Evolutionary conservation across 116 monocot species (phyloP), one percentile per base, ranked within the genome.

Genomic region (Iris pallida): DNA sequence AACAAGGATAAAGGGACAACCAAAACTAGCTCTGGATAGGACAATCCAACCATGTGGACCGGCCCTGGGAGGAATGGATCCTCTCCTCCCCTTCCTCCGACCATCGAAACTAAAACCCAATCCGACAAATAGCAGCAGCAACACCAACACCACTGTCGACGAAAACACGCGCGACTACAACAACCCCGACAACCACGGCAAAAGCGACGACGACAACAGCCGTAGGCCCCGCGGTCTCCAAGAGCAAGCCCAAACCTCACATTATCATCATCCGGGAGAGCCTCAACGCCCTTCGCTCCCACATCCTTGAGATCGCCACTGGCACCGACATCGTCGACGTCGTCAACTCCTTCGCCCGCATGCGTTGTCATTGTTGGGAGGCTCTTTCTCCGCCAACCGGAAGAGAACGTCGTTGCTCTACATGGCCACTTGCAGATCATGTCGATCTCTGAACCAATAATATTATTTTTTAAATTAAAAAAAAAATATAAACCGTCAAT

Each of bases 341-440:
- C 14, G 51, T 93, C 75, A 42, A 79, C 47, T 30, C 66, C 49
- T 93, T 86, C 74, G 77, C 86, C 30, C 74, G 76, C 60, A 59
- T 72, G 45, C 66, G 79, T 3, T 63, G 93, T 89, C 2, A 71
- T 64, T 13, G 89, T 93, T 51, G 72, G 80, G 15, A 86, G 86
- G 69, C 86, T 89, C 42, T 81, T 70, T 9, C 79, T 93, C 69
- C 85, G 83, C n/a, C 93, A 93, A 70, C 86, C 89, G 3, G 67
- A 62, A 1, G 82, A 78, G 0, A 63, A 74, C 8, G 88, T 89
- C 12, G 80, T 83, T 9, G 71, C 70, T 5, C 75, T 93, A 8
- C 89, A 70, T 44, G 93, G 93, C 53, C 73, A 89, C 19, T 93
- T 89, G 71, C 89, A 93, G 78, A 89, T 93, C 57, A 73, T 93